These are phyloP conservation scores for Sisymbrium altissimum DNA, from an alignment of 345 rosid species.

Conservation along the genomic window DNA sequence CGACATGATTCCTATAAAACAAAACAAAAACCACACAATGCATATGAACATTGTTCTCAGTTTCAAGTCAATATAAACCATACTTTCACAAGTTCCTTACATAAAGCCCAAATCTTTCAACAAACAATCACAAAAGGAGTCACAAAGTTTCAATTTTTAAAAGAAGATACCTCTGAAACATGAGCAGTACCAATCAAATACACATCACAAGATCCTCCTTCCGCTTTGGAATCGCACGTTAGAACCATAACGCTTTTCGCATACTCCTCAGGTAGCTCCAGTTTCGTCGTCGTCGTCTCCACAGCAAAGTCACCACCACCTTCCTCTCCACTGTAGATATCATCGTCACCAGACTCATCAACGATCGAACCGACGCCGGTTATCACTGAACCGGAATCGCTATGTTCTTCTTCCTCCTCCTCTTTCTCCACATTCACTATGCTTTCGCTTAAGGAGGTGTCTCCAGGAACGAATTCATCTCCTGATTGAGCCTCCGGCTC, in stretches of 20 bases:
- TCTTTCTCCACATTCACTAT: conserved; percentile 50
- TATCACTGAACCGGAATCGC: conserved; percentile 6
- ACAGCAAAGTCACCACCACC: background rate
- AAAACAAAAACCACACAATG: background rate
- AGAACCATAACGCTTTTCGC: conserved; percentile 55
- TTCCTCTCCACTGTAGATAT: conserved; percentile 1
- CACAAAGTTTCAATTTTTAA: background rate
- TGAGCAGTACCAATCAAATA: conserved; percentile 87
- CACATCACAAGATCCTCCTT: conserved; percentile 76
- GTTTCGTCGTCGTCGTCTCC: conserved; percentile 30
- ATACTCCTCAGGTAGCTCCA: conserved; percentile 66
- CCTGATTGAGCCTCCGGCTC: conserved; percentile 29
- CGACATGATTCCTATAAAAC: conserved; percentile 80
- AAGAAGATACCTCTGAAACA: conserved; percentile 60
- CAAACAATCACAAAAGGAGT: background rate
- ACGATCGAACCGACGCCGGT: conserved; percentile 18
- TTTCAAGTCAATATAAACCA: background rate
- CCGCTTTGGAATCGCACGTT: conserved; percentile 64
- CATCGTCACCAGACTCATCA: conserved; percentile 17
- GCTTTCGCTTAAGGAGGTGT: conserved; percentile 47
- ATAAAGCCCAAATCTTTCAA: background rate
- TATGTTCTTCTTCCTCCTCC: background rate
- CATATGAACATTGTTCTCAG: background rate
- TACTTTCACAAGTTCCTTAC: background rate
- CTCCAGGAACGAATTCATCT: conserved; percentile 49